These are phyloP conservation scores for Henckelia pumila DNA, from an alignment of 257 asterid genomes.

Conservation along the genomic window DNA sequence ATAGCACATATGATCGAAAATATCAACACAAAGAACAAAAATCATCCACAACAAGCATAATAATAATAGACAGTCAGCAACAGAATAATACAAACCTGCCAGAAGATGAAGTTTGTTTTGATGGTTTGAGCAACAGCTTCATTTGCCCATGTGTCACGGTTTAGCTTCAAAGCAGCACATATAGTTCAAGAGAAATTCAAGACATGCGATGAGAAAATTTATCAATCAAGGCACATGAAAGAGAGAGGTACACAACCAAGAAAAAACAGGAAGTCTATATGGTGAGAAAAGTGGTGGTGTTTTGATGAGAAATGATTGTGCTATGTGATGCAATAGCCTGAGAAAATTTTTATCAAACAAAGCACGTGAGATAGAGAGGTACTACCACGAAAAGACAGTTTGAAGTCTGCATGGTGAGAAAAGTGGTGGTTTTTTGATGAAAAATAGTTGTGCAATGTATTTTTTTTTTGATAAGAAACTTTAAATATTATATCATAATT, in stretches of 20 bases:
- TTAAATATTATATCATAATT: no score
- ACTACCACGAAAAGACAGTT: no score
- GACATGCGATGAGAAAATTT: background rate
- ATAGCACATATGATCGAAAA: slow-evolving; percentile 26
- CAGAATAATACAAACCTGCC: slow-evolving; percentile 71
- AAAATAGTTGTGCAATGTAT: no score
- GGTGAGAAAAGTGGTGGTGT: background rate
- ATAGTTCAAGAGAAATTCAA: slow-evolving; percentile 25
- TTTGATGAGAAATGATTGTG: background rate
- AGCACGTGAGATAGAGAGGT: no score
- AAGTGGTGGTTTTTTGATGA: no score
- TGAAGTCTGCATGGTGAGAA: no score
- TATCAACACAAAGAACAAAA: slow-evolving; percentile 21
- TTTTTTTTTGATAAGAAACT: no score
- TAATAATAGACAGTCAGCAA: slow-evolving; percentile 15
- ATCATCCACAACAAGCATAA: slow-evolving; percentile 14
- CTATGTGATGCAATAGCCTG: background rate
- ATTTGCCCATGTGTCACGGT: slow-evolving; percentile 98
- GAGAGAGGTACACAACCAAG: background rate
- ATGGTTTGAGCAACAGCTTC: slow-evolving; percentile 98
- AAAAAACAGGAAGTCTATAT: no score
- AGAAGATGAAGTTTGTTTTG: slow-evolving; percentile 83
- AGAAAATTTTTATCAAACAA: no score
- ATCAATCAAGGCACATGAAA: background rate
- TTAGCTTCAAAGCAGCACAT: slow-evolving; percentile 60